Percentiles rank a stretch among this genome's conserved stretches.
Evolutionary conservation across 805 yeast genomes (phyloP).

Genomic region (Teunomyces panamensis): DNA sequence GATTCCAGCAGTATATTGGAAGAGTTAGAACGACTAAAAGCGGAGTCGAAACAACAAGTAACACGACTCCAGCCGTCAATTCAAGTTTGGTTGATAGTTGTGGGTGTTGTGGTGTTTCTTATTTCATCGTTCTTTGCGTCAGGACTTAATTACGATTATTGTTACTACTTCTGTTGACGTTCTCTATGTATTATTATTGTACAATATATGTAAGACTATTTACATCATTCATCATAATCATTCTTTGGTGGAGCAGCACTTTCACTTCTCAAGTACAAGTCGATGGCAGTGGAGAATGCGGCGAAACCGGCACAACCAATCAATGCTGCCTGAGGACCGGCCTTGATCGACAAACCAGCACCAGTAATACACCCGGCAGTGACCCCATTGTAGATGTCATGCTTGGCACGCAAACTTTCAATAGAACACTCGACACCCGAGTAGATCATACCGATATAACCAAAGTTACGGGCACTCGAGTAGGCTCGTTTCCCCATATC

Average conservation of each 20-base stretch:
- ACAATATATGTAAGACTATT: constrained; percentile 10
- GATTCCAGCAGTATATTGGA: constrained; percentile 11
- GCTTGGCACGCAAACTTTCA: constrained; percentile 83
- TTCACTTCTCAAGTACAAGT: constrained; percentile 81
- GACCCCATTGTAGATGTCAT: constrained; percentile 88
- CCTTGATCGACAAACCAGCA: constrained; percentile 86
- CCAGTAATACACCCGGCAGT: constrained; percentile 96
- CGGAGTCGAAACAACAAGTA: background rate
- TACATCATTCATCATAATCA: constrained; percentile 65
- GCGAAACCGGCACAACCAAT: constrained; percentile 98
- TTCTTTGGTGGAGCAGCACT: constrained; percentile 78
- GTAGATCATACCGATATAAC: constrained; percentile 86
- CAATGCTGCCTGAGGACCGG: constrained; percentile 90
- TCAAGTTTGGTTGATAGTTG: background rate
- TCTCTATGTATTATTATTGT: constrained; percentile 7
- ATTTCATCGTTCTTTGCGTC: constrained; percentile 25
- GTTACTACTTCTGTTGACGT: constrained; percentile 37
- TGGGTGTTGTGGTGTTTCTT: constrained; percentile 13
- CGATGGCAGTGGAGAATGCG: constrained; percentile 88
- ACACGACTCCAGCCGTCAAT: background rate
- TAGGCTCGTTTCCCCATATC: constrained; percentile 93
- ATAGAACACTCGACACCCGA: constrained; percentile 90
- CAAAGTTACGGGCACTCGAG: constrained; percentile 89
- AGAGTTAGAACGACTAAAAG: constrained; percentile 22
- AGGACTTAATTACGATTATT: constrained; percentile 35